A percentile compares a stretch with the other conserved stretches of the same genome.
phyloP scores from a whole-genome alignment of 192 early-diverging fungal genomes.

The Tieghemiomyces parasiticus region DNA sequence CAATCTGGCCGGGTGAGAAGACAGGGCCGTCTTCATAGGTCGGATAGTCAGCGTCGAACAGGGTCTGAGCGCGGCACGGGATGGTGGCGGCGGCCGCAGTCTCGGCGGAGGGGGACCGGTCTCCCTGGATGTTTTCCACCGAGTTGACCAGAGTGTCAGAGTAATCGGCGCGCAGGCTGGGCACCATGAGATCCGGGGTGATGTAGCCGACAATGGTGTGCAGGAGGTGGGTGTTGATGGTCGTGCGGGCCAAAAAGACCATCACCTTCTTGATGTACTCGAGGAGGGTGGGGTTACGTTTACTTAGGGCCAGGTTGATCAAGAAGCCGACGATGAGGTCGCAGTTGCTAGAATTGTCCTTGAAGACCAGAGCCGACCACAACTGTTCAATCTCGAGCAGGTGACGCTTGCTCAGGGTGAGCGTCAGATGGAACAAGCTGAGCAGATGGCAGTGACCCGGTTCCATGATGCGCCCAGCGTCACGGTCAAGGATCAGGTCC shows the following conservation, averaged over 20 bases:
- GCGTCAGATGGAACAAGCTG: conserved; percentile 69
- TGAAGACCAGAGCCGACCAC: conserved; percentile 56
- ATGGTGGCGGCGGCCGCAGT: too few species aligned
- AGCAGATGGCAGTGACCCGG: conserved; percentile 39
- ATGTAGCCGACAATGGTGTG: conserved; percentile 7
- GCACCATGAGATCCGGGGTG: not conserved
- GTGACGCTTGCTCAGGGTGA: conserved; percentile 64
- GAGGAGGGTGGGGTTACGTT: conserved; percentile 5
- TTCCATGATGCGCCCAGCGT: conserved; percentile 27
- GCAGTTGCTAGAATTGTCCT: conserved; percentile 48
- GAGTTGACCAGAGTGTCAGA: conserved; percentile 1
- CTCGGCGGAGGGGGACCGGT: conserved; percentile 16
- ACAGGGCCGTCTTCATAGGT: conserved; percentile 45
- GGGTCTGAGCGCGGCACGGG: conserved; percentile 8
- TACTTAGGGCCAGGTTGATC: not conserved
- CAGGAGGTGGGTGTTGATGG: not conserved
- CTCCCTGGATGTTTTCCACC: not conserved
- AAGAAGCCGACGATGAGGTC: conserved; percentile 1
- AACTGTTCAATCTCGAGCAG: conserved; percentile 58
- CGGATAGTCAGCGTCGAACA: conserved; percentile 20
- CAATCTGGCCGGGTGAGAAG: conserved; percentile 61
- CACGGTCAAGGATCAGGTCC: conserved; percentile 28
- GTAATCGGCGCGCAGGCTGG: conserved; percentile 22
- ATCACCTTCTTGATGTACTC: conserved; percentile 9
- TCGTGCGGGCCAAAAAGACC: conserved; percentile 8